Evolutionary conservation across 495 filamentous ascomycete species (phyloP).

Genomic region (Talaromyces ruber): DNA sequence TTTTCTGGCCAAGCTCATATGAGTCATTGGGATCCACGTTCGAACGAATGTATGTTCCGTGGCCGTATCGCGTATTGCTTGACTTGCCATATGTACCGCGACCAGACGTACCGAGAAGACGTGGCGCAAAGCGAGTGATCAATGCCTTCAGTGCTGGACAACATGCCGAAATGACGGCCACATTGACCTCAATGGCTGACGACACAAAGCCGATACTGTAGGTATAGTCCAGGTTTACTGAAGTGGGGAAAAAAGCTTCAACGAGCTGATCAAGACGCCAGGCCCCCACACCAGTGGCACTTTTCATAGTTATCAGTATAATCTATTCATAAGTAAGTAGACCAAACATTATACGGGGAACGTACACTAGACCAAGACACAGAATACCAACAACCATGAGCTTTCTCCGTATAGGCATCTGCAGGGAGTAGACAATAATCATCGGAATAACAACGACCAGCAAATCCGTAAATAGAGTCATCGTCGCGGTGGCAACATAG

Average conservation of each 20-base stretch:
- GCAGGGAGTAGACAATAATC: constrained; percentile 36
- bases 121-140: constrained; percentile 9
- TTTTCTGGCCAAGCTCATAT: background rate
- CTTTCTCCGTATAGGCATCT: constrained; percentile 34
- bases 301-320: constrained; percentile 9
- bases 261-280: constrained; percentile 20
- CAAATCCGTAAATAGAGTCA: constrained; percentile 40
- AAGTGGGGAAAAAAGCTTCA: constrained; percentile 10
- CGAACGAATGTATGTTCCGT: background rate
- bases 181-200: constrained; percentile 45
- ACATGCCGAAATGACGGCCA: constrained; percentile 45
- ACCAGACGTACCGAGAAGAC: background rate
- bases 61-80: background rate
- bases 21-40: background rate
- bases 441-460: constrained; percentile 38
- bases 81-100: background rate
- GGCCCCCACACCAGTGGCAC: constrained; percentile 41
- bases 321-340: background rate
- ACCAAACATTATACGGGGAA: background rate
- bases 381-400: constrained; percentile 35
- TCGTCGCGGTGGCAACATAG: constrained; percentile 30
- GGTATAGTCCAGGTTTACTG: constrained; percentile 12
- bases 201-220: constrained; percentile 40
- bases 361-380: constrained; percentile 32
- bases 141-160: constrained; percentile 19